Percentiles rank a stretch among this genome's conserved stretches.
Conservation (phyloP, 2,329 filamentous ascomycete species). For the Penicillium sp. region DNA sequence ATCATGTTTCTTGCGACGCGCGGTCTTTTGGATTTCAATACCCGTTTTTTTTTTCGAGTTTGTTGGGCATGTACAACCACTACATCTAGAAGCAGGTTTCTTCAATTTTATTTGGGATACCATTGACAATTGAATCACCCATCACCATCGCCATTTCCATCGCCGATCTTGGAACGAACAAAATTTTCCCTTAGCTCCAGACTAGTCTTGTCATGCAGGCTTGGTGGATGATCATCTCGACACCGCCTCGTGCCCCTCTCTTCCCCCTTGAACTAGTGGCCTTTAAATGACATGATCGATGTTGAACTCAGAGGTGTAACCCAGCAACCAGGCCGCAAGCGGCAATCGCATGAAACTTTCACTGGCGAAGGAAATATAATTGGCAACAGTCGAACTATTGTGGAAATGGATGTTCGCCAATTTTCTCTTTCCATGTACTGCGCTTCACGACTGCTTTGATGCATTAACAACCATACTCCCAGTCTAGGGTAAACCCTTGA, state of each 20-base stretch:
- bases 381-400: too few relatives aligned
- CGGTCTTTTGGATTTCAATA: slow-evolving; percentile 23
- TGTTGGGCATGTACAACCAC: slow-evolving; percentile 8
- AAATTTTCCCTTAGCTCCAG: slow-evolving; percentile 1
- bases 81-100: slow-evolving; percentile 1
- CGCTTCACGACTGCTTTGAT: too few relatives aligned
- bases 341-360: too few relatives aligned
- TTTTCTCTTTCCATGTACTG: too few relatives aligned
- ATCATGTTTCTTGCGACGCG: slow-evolving; percentile 6
- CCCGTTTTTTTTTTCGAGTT: slow-evolving; percentile 17
- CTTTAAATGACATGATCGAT: neutral
- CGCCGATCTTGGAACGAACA: neutral
- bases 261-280: neutral
- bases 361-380: too few relatives aligned
- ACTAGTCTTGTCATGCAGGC: slow-evolving; percentile 8
- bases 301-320: neutral
- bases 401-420: too few relatives aligned
- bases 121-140: neutral
- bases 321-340: neutral
- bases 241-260: slow-evolving; percentile 20
- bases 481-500: too few relatives aligned
- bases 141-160: too few relatives aligned
- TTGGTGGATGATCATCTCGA: slow-evolving; percentile 8
- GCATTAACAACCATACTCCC: too few relatives aligned
- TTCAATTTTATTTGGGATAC: slow-evolving; percentile 1